Base-by-base conservation (phyloP, 2,329 filamentous ascomycete genomes). In the Fonsecaea pedrosoi region DNA sequence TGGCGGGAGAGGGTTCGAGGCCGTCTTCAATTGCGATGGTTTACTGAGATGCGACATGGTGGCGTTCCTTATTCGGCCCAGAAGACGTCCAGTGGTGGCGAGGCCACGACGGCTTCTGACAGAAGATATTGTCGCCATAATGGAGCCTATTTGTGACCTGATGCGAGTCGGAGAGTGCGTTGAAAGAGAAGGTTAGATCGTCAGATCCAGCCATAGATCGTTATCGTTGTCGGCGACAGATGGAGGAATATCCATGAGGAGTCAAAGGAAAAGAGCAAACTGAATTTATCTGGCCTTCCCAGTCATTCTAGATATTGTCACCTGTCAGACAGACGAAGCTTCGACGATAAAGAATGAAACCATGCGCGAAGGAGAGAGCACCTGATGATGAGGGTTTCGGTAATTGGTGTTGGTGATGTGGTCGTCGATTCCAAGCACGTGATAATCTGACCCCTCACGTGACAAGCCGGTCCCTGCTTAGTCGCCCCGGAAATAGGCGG, bases 51-150 rank as follows among this genome's bases (percentile, higher is more conserved):
- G 18, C 5, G 45, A 30, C 4, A 30, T 35, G 54, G 54, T 34
- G 12, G 25, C 54, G 35, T 12, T 18, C 15, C 54, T 35, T 12
- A 12, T 56, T 56, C 54, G 35, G 15, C 12, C 54, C 54, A 56
- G 54, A 21, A 50, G 45, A 30, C 45, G 45, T 25, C 9, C 12
- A n/a, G 40, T 42, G 5, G 40, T 42, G 15, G 12, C 9, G 21
- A 30, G 25, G 25, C 45, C 45, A 50, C 25, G 45, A 30, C 45
- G 12, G 9, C 18, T 50, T 15, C 15, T 50, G 45, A 10, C 18
- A 50, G 45, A 30, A 10, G 45, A 25, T 21, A 30, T 50, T 50
- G 45, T 50, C 45, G 45, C 45, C 45, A 25, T 50, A 18, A 50
- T 50, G 5, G 8, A 10, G 45, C 25, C 45, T 50, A 30, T 50